Percentiles rank a stretch among this genome's conserved stretches.
Conservation (phyloP, 106 monocot genomes). For the Acorus gramineus region DNA sequence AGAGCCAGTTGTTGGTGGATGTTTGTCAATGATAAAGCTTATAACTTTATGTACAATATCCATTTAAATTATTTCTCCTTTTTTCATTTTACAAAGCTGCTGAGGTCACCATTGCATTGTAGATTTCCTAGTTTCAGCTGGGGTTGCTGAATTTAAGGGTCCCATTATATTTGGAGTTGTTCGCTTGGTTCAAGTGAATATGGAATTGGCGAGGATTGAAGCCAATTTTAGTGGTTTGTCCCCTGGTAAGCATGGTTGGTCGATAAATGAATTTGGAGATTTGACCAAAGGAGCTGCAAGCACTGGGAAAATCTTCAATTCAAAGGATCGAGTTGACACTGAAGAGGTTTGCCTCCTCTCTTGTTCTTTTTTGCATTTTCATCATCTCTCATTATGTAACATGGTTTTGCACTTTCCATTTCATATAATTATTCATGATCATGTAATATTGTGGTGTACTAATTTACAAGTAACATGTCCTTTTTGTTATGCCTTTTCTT, state of each 20-base stretch:
- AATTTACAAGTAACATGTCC: too few relatives aligned
- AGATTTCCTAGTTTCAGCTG: constrained; percentile 83
- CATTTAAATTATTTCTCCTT: not conserved
- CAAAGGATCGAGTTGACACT: constrained; percentile 15
- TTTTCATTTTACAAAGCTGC: not conserved
- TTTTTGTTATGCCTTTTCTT: too few relatives aligned
- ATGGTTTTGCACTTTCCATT: too few relatives aligned
- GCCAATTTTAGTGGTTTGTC: constrained; percentile 76
- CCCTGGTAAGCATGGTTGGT: constrained; percentile 75
- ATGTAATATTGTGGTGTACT: too few relatives aligned
- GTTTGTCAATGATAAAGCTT: too few relatives aligned
- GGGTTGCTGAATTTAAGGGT: constrained; percentile 94
- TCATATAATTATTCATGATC: too few relatives aligned
- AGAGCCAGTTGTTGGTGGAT: too few relatives aligned
- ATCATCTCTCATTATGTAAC: not conserved
- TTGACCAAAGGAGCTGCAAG: constrained; percentile 69
- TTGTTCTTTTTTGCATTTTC: not conserved
- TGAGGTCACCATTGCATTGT: constrained; percentile 6
- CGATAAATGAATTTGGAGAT: constrained; percentile 90
- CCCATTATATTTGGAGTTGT: constrained; percentile 77
- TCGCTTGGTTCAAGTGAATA: constrained; percentile 77
- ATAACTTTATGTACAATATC: too few relatives aligned
- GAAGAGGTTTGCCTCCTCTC: constrained; percentile 28
- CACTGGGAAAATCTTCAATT: constrained; percentile 62
- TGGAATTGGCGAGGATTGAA: constrained; percentile 83